Percentiles rank a stretch among this genome's conserved stretches.
Evolutionary conservation across 176 grass and related monocot species (phyloP).

Genomic region (Avena atlantica): DNA sequence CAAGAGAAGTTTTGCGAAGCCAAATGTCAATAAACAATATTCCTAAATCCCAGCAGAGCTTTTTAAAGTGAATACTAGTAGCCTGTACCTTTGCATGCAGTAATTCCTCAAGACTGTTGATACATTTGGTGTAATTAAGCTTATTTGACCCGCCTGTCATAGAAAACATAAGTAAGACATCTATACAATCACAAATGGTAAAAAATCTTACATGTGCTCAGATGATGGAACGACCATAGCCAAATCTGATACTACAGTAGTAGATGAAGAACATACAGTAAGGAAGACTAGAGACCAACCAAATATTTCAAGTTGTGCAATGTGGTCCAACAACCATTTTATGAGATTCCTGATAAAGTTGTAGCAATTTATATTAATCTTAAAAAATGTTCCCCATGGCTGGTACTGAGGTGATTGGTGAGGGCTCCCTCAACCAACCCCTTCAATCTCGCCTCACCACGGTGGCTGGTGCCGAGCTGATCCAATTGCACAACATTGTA

Average conservation of each 20-base stretch:
- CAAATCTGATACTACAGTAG: background rate
- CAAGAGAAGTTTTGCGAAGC: conserved; percentile 35
- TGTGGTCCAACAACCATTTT: conserved; percentile 24
- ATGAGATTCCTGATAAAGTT: conserved; percentile 20
- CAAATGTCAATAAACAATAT: conserved; percentile 26
- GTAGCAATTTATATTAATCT: conserved; percentile 32
- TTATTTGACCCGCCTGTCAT: conserved; percentile 74
- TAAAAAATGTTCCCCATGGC: background rate
- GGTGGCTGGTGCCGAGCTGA: background rate
- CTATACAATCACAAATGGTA: background rate
- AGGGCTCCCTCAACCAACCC: background rate
- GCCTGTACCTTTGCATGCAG: conserved; percentile 82
- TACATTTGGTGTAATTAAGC: conserved; percentile 85
- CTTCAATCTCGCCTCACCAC: conserved; percentile 1
- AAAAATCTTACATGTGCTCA: conserved; percentile 14
- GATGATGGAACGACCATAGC: conserved; percentile 29
- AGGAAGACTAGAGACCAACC: conserved; percentile 8
- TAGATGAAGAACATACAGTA: conserved; percentile 29
- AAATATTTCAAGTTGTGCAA: conserved; percentile 12
- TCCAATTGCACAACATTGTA: background rate
- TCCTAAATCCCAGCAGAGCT: conserved; percentile 28
- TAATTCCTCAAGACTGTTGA: conserved; percentile 92
- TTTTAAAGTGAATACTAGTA: conserved; percentile 3
- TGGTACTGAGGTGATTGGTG: conserved; percentile 2
- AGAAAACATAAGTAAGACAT: conserved; percentile 29